Conservation (phyloP, 2,329 filamentous ascomycete species). For the Pseudogymnoascus sp. region DNA sequence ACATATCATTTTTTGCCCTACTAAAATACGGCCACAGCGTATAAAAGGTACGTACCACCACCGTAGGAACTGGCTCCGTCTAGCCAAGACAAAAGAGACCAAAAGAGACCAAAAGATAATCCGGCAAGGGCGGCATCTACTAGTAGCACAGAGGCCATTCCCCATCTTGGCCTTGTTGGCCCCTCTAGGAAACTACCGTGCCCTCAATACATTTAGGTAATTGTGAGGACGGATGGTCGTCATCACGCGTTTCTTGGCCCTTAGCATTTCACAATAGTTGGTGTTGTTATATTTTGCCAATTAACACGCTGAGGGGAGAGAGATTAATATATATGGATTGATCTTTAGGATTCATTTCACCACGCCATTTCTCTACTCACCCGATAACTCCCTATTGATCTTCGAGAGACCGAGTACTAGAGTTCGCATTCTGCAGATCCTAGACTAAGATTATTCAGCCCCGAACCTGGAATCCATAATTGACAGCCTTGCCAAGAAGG, state of each 20-base stretch:
- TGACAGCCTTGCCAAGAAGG: not conserved
- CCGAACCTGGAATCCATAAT: not conserved
- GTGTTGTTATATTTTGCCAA: not conserved
- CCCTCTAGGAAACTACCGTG: not conserved
- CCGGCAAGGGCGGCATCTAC: slow-evolving; percentile 4
- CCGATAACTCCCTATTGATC: not conserved
- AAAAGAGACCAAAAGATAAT: not conserved
- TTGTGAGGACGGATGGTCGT: not conserved
- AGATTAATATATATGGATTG: not conserved
- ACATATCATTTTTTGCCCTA: not conserved
- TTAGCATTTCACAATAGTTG: not conserved
- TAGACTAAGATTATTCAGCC: not conserved
- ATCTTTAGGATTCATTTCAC: not conserved
- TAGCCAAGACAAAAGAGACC: too few relatives aligned
- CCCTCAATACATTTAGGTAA: not conserved
- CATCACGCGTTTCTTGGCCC: not conserved
- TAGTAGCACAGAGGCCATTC: not conserved
- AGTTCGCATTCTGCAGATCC: not conserved
- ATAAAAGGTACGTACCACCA: not conserved
- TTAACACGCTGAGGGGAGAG: not conserved
- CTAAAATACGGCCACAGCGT: not conserved
- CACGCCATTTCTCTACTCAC: not conserved
- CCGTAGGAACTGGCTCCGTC: not conserved
- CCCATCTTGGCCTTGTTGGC: not conserved
- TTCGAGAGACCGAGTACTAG: not conserved